Percentiles rank a stretch among this genome's conserved stretches.
These are phyloP conservation scores for Hyphopichia burtonii DNA, from an alignment of 1,139 yeast genomes.

Conservation along the genomic window DNA sequence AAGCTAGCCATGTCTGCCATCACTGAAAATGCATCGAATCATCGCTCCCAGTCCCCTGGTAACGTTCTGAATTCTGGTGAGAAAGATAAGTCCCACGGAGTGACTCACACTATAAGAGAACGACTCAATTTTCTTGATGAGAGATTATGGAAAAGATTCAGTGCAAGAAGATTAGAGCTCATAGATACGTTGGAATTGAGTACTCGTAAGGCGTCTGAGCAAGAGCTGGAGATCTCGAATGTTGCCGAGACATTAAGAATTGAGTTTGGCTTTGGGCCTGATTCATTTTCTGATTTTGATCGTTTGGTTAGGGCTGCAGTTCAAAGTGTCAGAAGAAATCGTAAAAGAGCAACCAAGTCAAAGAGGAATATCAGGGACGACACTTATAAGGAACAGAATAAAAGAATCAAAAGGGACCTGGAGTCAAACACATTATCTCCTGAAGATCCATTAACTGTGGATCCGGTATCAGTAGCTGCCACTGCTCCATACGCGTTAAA, in stretches of 20 bases:
- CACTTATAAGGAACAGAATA: background rate
- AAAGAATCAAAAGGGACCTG: slow-evolving; percentile 3
- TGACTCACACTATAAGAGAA: slow-evolving; percentile 75
- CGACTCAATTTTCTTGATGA: slow-evolving; percentile 79
- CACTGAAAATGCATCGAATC: background rate
- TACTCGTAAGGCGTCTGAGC: slow-evolving; percentile 85
- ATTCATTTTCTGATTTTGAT: slow-evolving; percentile 71
- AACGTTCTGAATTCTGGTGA: background rate
- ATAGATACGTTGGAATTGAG: slow-evolving; percentile 80
- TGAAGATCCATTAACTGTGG: slow-evolving; percentile 5
- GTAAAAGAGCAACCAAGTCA: slow-evolving; percentile 41
- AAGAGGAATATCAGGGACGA: slow-evolving; percentile 10
- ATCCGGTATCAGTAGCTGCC: background rate
- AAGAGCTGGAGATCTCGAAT: slow-evolving; percentile 71
- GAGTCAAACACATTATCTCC: background rate
- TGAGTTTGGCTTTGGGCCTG: slow-evolving; percentile 71
- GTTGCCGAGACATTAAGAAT: slow-evolving; percentile 74
- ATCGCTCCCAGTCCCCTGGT: background rate
- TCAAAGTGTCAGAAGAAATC: slow-evolving; percentile 55
- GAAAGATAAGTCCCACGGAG: slow-evolving; percentile 39
- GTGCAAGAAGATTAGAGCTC: slow-evolving; percentile 82
- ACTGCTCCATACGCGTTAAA: background rate
- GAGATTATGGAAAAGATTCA: slow-evolving; percentile 81
- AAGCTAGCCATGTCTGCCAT: background rate
- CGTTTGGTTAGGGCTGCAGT: slow-evolving; percentile 90